A percentile compares a stretch with the other conserved stretches of the same genome.
These are phyloP conservation scores for Phytopythium sindhum DNA, from an alignment of 352 stramenopile species.

Conservation along the genomic window DNA sequence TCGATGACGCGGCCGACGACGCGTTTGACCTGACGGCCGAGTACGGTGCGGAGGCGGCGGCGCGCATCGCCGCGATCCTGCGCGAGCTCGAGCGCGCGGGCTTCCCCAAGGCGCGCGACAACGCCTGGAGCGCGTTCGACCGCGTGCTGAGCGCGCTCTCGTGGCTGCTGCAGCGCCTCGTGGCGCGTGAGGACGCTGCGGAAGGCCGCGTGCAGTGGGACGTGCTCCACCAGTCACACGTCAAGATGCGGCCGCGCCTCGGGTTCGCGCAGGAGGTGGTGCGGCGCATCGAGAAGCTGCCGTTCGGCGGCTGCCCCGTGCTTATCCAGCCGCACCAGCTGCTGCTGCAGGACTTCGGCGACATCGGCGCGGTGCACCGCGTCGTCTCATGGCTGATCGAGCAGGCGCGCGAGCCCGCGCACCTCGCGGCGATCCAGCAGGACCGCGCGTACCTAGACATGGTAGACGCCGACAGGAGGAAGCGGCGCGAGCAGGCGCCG, in stretches of 20 bases:
- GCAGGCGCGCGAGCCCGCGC: conserved; percentile 21
- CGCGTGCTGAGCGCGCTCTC: conserved; percentile 49
- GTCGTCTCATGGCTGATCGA: conserved; percentile 57
- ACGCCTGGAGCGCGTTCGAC: conserved; percentile 55
- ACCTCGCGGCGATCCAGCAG: conserved; percentile 35
- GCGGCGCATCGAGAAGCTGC: conserved; percentile 37
- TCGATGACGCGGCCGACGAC: conserved; percentile 1
- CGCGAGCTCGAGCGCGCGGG: conserved; percentile 27
- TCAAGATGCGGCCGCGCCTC: conserved; percentile 67
- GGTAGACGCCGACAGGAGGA: conserved; percentile 4
- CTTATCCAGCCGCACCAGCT: conserved; percentile 67
- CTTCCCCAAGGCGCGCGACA: conserved; percentile 42
- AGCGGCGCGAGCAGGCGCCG: conserved; percentile 3
- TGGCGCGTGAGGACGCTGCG: conserved; percentile 39
- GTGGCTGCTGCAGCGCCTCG: conserved; percentile 63
- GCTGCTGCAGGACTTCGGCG: conserved; percentile 74
- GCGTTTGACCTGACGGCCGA: conserved; percentile 30
- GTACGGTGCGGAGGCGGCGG: conserved; percentile 30
- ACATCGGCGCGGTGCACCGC: conserved; percentile 52
- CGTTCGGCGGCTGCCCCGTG: conserved; percentile 18
- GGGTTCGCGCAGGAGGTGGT: conserved; percentile 60
- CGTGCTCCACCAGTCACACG: conserved; percentile 57
- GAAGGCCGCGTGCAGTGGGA: conserved; percentile 59
- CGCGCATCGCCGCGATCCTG: conserved; percentile 30
- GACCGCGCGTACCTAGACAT: conserved; percentile 32